Conservation (phyloP, 2,329 filamentous ascomycete species). For the Proliferodiscus dingleyae region DNA sequence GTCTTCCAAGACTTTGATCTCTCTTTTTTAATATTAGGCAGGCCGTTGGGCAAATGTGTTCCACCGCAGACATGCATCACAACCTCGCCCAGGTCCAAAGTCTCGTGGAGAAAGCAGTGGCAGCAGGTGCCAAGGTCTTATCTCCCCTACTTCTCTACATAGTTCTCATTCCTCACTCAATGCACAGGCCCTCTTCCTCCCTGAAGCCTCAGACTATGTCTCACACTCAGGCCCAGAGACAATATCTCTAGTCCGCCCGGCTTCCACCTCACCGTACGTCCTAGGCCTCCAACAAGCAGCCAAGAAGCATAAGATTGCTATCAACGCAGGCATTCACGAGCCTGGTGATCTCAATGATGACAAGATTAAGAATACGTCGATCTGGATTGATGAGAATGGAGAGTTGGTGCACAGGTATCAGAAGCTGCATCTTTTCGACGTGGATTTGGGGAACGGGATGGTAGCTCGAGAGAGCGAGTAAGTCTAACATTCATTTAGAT, state of each 20-base stretch:
- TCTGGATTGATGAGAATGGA: conserved; percentile 62
- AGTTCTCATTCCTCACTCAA: conserved; percentile 6
- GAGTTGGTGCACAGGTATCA: conserved; percentile 63
- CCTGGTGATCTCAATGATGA: conserved; percentile 40
- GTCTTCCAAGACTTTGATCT: no score
- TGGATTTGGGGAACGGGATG: conserved; percentile 52
- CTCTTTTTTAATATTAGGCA: conserved; percentile 31
- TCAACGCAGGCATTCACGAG: conserved; percentile 87
- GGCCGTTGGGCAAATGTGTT: conserved; percentile 88
- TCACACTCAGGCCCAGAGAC: conserved; percentile 63
- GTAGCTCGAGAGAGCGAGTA: conserved; percentile 52
- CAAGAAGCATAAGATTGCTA: conserved; percentile 55
- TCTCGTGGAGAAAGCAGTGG: conserved; percentile 67
- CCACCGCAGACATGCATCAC: conserved; percentile 68
- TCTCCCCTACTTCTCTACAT: conserved; percentile 14
- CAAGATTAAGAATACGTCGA: conserved; percentile 56
- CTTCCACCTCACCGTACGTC: conserved; percentile 66
- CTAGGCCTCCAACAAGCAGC: conserved; percentile 68
- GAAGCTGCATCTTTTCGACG: conserved; percentile 86
- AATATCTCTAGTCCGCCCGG: conserved; percentile 63
- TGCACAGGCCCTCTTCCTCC: conserved; percentile 73
- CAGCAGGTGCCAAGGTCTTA: conserved; percentile 78
- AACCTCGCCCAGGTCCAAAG: conserved; percentile 76
- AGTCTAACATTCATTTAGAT: no score
- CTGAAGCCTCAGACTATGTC: conserved; percentile 77